Conservation (phyloP, 2,329 filamentous ascomycete species). For the Hymenoscyphus scutula region DNA sequence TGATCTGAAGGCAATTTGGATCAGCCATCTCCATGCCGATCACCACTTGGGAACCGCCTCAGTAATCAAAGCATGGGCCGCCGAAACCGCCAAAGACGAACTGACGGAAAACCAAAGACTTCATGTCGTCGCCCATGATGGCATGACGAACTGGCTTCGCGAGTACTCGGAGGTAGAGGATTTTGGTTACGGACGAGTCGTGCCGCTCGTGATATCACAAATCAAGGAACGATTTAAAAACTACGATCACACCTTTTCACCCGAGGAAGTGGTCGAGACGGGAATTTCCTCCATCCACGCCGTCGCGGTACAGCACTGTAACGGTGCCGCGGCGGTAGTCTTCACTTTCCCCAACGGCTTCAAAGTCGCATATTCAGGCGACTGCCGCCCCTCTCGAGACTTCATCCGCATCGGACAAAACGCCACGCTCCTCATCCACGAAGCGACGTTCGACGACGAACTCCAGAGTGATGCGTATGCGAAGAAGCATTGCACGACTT, state of each 20-base stretch:
- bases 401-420: conserved; percentile 72
- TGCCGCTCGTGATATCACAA: conserved; percentile 25
- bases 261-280: conserved; percentile 47
- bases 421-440: conserved; percentile 85
- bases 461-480: conserved; percentile 72
- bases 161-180: conserved; percentile 81
- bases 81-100: conserved; percentile 45
- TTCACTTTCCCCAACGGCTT: conserved; percentile 77
- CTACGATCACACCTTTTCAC: conserved; percentile 37
- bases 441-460: conserved; percentile 93
- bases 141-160: conserved; percentile 72
- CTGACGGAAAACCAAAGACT: conserved; percentile 45
- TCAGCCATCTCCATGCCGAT: conserved; percentile 94
- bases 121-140: conserved; percentile 64
- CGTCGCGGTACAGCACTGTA: conserved; percentile 73
- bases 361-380: conserved; percentile 89
- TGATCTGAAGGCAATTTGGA: conserved; percentile 80
- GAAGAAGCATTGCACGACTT: conserved; percentile 89
- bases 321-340: conserved; percentile 70
- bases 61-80: conserved; percentile 79
- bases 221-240: conserved; percentile 4
- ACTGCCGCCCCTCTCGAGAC: conserved; percentile 73
- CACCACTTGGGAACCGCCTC: conserved; percentile 86
- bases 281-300: conserved; percentile 67
- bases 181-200: conserved; percentile 60